Evolutionary conservation across 148 eudicot genomes (phyloP).

Genomic region (Agrostemma githago): DNA sequence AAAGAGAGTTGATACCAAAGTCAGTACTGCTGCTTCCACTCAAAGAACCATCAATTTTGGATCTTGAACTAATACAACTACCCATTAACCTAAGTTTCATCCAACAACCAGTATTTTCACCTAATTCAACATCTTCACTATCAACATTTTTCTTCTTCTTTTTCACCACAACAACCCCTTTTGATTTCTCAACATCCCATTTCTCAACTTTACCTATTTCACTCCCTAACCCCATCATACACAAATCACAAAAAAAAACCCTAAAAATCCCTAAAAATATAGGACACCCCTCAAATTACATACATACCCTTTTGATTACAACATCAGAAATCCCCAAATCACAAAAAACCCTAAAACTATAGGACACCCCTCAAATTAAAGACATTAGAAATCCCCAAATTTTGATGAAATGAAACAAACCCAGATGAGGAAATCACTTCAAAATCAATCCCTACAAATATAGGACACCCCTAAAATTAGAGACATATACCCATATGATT

Average conservation of each 20-base stretch:
- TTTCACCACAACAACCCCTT: constrained; percentile 27
- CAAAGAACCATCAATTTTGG: constrained; percentile 10
- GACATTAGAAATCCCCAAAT: constrained; percentile 24
- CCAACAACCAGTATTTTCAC: constrained; percentile 2
- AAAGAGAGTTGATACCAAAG: neutral
- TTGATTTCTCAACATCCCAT: constrained; percentile 58
- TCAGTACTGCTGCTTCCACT: neutral
- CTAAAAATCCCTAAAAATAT: constrained; percentile 35
- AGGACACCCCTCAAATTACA: constrained; percentile 16
- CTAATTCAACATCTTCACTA: neutral
- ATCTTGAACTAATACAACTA: neutral
- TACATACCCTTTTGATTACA: neutral
- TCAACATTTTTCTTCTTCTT: constrained; percentile 30
- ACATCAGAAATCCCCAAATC: too few species aligned
- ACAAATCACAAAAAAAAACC: neutral
- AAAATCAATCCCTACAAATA: constrained; percentile 34
- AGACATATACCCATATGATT: constrained; percentile 7
- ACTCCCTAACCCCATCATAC: constrained; percentile 56
- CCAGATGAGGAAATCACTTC: constrained; percentile 31
- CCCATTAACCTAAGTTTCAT: constrained; percentile 4
- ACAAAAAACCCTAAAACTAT: constrained; percentile 17
- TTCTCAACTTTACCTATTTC: constrained; percentile 53
- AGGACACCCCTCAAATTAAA: constrained; percentile 16
- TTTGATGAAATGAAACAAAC: constrained; percentile 26
- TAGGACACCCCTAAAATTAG: constrained; percentile 14